These are phyloP conservation scores for Boletus edulis DNA, from an alignment of 768 basidiomycete species.

Conservation along the genomic window DNA sequence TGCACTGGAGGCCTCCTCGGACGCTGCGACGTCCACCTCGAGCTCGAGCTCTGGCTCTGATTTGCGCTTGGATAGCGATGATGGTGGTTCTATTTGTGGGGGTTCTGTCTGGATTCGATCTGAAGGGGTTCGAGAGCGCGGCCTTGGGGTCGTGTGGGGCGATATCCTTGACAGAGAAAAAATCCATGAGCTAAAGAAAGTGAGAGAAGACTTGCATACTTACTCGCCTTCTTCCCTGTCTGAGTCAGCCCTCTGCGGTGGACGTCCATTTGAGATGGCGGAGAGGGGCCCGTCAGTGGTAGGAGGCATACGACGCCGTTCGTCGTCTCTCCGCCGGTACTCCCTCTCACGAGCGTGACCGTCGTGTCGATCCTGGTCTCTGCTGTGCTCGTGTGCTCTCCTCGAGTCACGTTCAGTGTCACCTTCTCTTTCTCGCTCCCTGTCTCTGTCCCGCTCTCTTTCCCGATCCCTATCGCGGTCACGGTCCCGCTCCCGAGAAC, in stretches of 20 bases:
- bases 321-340: constrained; percentile 32
- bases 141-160: constrained; percentile 42
- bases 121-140: constrained; percentile 26
- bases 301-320: constrained; percentile 23
- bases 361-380: constrained; percentile 30
- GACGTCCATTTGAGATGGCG: constrained; percentile 21
- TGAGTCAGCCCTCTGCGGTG: constrained; percentile 38
- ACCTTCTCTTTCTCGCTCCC: constrained; percentile 36
- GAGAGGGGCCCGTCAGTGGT: constrained; percentile 4
- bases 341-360: constrained; percentile 19
- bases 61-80: constrained; percentile 16
- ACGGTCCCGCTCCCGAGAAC: constrained; percentile 36
- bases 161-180: constrained; percentile 53
- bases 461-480: constrained; percentile 34
- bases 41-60: constrained; percentile 46
- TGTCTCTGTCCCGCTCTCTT: constrained; percentile 24
- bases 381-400: constrained; percentile 27
- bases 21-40: constrained; percentile 49
- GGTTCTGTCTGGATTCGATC: constrained; percentile 12
- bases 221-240: constrained; percentile 93
- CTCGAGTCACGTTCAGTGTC: constrained; percentile 38
- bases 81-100: constrained; percentile 18
- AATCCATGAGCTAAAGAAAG: constrained; percentile 11
- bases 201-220: constrained; percentile 40
- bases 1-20: constrained; percentile 62